These are phyloP conservation scores for Cordyceps farinosa DNA, from an alignment of 2,329 filamentous ascomycete species.

Conservation along the genomic window DNA sequence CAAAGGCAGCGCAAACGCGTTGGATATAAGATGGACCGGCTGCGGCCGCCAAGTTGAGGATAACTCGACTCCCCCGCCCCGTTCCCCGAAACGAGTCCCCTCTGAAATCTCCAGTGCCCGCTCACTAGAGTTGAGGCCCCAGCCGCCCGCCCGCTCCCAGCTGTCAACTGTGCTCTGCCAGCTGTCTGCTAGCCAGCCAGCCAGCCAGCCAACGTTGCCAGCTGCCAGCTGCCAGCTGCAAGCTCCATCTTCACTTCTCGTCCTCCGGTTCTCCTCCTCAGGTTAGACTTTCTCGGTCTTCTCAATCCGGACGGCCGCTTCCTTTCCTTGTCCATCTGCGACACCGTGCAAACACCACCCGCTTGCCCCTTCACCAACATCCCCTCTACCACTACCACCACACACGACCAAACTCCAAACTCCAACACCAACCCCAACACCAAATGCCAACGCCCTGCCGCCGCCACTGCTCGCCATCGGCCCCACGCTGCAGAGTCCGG, in stretches of 20 bases:
- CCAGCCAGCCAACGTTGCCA: no score
- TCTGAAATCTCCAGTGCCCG: no score
- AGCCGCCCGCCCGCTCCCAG: background rate
- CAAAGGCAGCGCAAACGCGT: no score
- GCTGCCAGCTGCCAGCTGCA: background rate
- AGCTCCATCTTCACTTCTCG: background rate
- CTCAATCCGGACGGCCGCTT: background rate
- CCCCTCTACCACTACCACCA: no score
- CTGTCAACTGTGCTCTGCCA: background rate
- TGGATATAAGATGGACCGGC: no score
- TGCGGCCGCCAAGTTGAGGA: no score
- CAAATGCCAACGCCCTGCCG: background rate
- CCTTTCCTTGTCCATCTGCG: background rate
- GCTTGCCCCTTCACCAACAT: background rate
- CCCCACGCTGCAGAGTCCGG: background rate
- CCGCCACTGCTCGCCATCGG: slow-evolving; percentile 2
- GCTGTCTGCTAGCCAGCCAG: no score
- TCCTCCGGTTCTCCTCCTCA: background rate
- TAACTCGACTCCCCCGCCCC: background rate
- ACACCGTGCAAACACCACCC: background rate
- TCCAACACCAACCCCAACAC: background rate
- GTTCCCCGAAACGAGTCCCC: background rate
- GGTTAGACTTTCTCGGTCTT: background rate
- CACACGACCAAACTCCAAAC: background rate
- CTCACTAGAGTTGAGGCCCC: background rate